phyloP scores from a whole-genome alignment of 768 basidiomycete genomes.

The Rubroboletus pulcherrimus region DNA sequence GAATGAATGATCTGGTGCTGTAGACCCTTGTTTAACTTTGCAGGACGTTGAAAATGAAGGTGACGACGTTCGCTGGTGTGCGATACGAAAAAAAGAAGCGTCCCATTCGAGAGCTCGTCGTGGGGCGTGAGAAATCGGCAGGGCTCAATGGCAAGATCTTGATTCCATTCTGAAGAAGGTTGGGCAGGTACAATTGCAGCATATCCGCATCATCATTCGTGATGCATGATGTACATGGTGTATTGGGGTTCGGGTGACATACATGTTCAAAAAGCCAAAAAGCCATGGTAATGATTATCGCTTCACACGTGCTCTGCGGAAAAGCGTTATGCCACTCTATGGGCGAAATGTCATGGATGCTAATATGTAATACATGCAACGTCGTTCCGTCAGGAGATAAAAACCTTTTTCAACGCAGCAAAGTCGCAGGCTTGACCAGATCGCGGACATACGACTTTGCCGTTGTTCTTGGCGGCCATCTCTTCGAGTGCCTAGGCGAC shows the following conservation, averaged over 20 bases:
- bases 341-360: not conserved
- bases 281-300: slow-evolving; percentile 13
- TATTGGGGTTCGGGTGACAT: slow-evolving; percentile 17
- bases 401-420: slow-evolving; percentile 76
- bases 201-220: slow-evolving; percentile 5
- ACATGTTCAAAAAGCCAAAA: slow-evolving; percentile 11
- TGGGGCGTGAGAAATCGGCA: slow-evolving; percentile 14
- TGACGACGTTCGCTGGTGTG: not conserved
- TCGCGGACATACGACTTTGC: slow-evolving; percentile 80
- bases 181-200: slow-evolving; percentile 18
- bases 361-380: not conserved
- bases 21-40: not conserved
- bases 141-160: slow-evolving; percentile 11
- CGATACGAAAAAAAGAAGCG: not conserved
- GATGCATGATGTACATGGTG: not conserved
- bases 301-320: slow-evolving; percentile 19
- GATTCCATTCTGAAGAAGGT: slow-evolving; percentile 26
- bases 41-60: slow-evolving; percentile 3
- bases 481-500: slow-evolving; percentile 71
- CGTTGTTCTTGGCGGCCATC: slow-evolving; percentile 79
- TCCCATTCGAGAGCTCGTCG: not conserved
- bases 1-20: not conserved
- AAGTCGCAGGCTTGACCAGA: slow-evolving; percentile 65
- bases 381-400: slow-evolving; percentile 62
- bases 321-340: not conserved